Percentiles rank a stretch among this genome's conserved stretches.
These are phyloP conservation scores for Eucommia ulmoides DNA, from an alignment of 257 asterid species.

Conservation along the genomic window DNA sequence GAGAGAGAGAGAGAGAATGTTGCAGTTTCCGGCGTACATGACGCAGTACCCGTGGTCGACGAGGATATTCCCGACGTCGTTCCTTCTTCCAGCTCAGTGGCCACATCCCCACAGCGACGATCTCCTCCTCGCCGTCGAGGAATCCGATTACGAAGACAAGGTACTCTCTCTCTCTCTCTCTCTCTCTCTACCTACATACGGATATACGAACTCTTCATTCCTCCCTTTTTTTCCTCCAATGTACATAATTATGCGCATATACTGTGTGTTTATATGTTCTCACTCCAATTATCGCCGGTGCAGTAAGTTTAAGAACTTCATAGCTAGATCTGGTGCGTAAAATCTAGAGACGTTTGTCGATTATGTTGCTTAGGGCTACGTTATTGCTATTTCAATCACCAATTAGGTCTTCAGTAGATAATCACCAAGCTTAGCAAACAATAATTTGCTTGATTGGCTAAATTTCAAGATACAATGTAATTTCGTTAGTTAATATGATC, in stretches of 20 bases:
- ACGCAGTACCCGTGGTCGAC: slow-evolving; percentile 67
- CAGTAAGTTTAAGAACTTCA: not conserved
- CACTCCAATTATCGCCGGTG: not conserved
- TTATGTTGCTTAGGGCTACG: too few relatives aligned
- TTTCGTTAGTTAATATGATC: too few relatives aligned
- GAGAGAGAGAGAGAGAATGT: slow-evolving; percentile 23
- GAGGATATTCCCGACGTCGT: slow-evolving; percentile 72
- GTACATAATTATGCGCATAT: not conserved
- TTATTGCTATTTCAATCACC: too few relatives aligned
- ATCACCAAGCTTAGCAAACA: too few relatives aligned
- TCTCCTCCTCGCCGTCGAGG: slow-evolving; percentile 82
- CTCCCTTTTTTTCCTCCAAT: not conserved
- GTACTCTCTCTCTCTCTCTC: slow-evolving; percentile 10
- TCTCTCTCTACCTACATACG: too few relatives aligned
- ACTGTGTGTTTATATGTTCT: not conserved
- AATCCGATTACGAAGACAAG: slow-evolving; percentile 80
- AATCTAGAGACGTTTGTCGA: too few relatives aligned
- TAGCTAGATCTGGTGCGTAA: not conserved
- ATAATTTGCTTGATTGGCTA: too few relatives aligned
- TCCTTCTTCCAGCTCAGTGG: slow-evolving; percentile 75
- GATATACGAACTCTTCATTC: too few relatives aligned
- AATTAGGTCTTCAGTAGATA: too few relatives aligned
- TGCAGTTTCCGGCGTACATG: slow-evolving; percentile 76
- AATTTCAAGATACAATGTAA: too few relatives aligned
- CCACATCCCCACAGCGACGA: slow-evolving; percentile 82